These are phyloP conservation scores for Solanum virginianum DNA, from an alignment of 257 asterid species.

Conservation along the genomic window DNA sequence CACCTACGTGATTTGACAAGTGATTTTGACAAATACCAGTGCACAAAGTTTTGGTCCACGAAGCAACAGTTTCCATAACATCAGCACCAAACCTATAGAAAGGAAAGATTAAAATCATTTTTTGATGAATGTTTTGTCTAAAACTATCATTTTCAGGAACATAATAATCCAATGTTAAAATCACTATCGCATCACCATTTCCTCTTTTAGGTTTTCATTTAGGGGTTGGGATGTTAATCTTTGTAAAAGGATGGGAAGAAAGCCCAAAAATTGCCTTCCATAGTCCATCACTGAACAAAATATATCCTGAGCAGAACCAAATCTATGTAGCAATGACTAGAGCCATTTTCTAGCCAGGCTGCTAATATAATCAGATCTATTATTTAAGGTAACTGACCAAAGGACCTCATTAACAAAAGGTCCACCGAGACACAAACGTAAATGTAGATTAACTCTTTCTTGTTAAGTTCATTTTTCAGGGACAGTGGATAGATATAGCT, in stretches of 20 bases:
- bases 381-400: neutral
- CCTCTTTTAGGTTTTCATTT: neutral
- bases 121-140: neutral
- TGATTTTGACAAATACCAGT: conserved; percentile 50
- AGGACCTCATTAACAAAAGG: neutral
- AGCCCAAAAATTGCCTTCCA: neutral
- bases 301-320: neutral
- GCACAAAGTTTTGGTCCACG: conserved; percentile 84
- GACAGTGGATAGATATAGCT: neutral
- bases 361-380: neutral
- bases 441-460: neutral
- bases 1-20: conserved; percentile 48
- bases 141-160: neutral
- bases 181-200: neutral
- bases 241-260: neutral
- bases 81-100: conserved; percentile 77
- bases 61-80: conserved; percentile 86
- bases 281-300: neutral
- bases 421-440: neutral
- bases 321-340: neutral
- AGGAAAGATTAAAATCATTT: neutral
- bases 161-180: neutral
- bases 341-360: neutral
- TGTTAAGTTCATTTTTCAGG: neutral
- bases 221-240: neutral